Base-by-base conservation (phyloP, 169 alveolate genomes). In the Plasmodium coatneyi region DNA sequence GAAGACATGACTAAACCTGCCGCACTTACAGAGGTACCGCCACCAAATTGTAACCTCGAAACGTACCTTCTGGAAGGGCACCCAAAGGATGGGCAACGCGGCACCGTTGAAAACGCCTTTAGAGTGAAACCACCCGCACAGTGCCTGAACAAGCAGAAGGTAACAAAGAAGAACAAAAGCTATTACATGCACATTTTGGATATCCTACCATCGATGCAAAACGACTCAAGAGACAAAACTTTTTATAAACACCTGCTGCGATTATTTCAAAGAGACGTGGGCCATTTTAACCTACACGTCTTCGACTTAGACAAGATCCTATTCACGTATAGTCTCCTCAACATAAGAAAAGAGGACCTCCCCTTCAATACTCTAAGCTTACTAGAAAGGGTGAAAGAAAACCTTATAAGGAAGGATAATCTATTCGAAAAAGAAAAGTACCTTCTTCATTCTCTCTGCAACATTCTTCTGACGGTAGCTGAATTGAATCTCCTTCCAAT, bases 291-390 rank as follows among this genome's bases (percentile, higher is more conserved):
- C 49, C 46, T 89, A 22, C 80, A 89, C 46, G 49, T 89, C 49
- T 89, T 89, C 49, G 83, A 89, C 49, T 7, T 89, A 36, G 94
- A 89, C 41, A 89, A 89, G n/a, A 89, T 89, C 46, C 56, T 89
- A 30, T 60, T 60, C 34, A 56, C 94, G 32, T 79, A 79, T 56
- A 89, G 76, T 25, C 79, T 25, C 19, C 82, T 89, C 36, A 89
- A 79, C 34, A 16, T 89, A 7, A 79, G 12, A 16, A 78, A 60
- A 39, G 72, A 32, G 41, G 9, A 36, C n/a, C 80, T 89, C 22
- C 14, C 87, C 2, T 25, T 89, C 16, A 22, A 56, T 60, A 79
- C 49, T 16, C 49, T 89, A 25, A 41, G 49, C 43, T 19, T 89
- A 66, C 25, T 89, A 89, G 90, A 89, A 41, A 89, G 34, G 12